Percentiles rank a stretch among this genome's conserved stretches.
These are phyloP conservation scores for Plasmodium cynomolgi DNA, from an alignment of 169 alveolate genomes.

Conservation along the genomic window DNA sequence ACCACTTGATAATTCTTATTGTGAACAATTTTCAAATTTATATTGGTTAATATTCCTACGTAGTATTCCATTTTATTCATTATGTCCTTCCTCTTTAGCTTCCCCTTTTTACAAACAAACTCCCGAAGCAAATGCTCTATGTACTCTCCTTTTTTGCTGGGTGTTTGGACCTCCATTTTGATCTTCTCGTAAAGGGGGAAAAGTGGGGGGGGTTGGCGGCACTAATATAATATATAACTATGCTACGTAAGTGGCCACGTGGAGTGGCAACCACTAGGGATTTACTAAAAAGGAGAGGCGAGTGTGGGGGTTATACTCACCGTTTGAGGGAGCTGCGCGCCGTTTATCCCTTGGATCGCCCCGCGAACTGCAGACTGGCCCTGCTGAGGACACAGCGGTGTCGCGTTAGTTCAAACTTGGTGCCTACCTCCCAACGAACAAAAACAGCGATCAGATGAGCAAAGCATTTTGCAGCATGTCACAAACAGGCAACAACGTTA, in stretches of 20 bases:
- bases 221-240: neutral
- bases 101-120: neutral
- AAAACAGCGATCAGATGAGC: neutral
- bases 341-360: neutral
- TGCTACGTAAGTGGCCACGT: neutral
- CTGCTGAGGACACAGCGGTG: neutral
- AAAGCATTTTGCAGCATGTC: neutral
- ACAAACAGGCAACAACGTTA: neutral
- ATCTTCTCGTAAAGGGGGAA: neutral
- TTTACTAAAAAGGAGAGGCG: neutral
- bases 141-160: neutral
- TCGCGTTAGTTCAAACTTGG: neutral
- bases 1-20: conserved; percentile 44
- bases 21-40: conserved; percentile 57
- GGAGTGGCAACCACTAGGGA: neutral
- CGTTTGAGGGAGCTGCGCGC: neutral
- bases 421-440: neutral
- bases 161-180: neutral
- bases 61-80: conserved; percentile 29
- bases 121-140: neutral
- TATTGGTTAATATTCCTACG: conserved; percentile 26
- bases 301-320: neutral
- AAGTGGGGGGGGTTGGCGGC: neutral
- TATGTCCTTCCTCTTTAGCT: conserved; percentile 4
- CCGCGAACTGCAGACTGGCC: neutral